Conservation (phyloP, 192 early-diverging fungal species). For the Cladochytrium replicatum region DNA sequence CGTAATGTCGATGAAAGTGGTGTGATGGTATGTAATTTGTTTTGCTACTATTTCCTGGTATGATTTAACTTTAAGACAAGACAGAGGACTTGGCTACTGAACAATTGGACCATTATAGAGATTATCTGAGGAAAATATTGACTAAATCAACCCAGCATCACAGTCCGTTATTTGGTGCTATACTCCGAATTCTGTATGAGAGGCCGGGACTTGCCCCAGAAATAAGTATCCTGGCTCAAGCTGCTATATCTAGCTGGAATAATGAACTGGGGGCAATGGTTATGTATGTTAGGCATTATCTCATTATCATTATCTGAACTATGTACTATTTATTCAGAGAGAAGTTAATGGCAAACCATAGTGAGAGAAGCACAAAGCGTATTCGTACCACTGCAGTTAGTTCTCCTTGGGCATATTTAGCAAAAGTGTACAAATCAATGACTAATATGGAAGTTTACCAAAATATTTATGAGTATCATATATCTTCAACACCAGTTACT, state of each 20-base stretch:
- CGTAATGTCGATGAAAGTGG: background rate
- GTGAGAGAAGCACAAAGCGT: conserved; percentile 9
- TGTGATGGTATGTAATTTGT: background rate
- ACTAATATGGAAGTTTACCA: conserved; percentile 54
- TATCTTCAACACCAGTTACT: conserved; percentile 34
- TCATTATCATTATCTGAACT: background rate
- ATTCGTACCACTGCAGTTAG: background rate
- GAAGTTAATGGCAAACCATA: conserved; percentile 14
- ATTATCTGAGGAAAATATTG: conserved; percentile 10
- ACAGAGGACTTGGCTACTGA: too few species aligned
- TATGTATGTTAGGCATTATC: conserved; percentile 9
- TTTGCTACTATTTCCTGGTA: too few species aligned
- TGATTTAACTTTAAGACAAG: too few species aligned
- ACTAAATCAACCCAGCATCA: conserved; percentile 5
- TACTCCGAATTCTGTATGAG: conserved; percentile 15
- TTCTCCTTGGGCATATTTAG: conserved; percentile 48
- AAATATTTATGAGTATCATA: conserved; percentile 48
- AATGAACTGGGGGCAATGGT: conserved; percentile 23
- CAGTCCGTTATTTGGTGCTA: conserved; percentile 15
- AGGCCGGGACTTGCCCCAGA: conserved; percentile 1
- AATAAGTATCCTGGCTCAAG: conserved; percentile 9
- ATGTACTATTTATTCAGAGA: conserved; percentile 3
- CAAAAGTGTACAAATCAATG: conserved; percentile 52
- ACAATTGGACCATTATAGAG: too few species aligned
- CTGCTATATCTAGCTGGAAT: conserved; percentile 27